Evolutionary conservation across 176 grass and related monocot genomes (phyloP).

Genomic region (Eleusine coracana): DNA sequence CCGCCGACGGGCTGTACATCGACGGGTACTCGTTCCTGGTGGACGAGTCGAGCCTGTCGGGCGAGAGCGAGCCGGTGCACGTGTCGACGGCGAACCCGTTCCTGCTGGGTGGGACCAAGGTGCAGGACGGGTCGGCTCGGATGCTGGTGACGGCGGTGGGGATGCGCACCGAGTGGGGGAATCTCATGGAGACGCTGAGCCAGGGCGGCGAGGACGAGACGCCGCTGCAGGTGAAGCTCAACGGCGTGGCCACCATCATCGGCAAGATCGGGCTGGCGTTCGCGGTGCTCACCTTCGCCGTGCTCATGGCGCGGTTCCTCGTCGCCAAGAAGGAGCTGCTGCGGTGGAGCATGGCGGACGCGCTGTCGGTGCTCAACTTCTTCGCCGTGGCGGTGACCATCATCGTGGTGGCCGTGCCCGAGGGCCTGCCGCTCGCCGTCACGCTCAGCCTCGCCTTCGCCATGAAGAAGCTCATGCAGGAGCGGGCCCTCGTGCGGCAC

Average conservation of each 20-base stretch:
- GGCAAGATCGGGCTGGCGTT: constrained; percentile 94
- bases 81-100: constrained; percentile 62
- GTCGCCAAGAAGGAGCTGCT: constrained; percentile 40
- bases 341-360: constrained; percentile 59
- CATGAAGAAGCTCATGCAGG: constrained; percentile 95
- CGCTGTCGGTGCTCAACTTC: constrained; percentile 77
- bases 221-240: constrained; percentile 95
- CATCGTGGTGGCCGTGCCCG: constrained; percentile 90
- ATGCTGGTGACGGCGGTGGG: constrained; percentile 93
- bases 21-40: constrained; percentile 82
- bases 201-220: constrained; percentile 93
- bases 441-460: constrained; percentile 96
- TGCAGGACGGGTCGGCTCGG: constrained; percentile 85
- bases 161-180: constrained; percentile 96
- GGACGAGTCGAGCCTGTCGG: constrained; percentile 88
- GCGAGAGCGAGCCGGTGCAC: constrained; percentile 86
- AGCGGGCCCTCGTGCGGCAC: constrained; percentile 89
- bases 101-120: constrained; percentile 92
- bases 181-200: constrained; percentile 94
- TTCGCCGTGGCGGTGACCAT: constrained; percentile 91
- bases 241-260: constrained; percentile 97
- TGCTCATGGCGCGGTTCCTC: constrained; percentile 76
- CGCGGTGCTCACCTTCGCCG: constrained; percentile 73
- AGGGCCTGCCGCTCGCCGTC: constrained; percentile 89
- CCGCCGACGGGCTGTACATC: constrained; percentile 77